Evolutionary conservation across 2,329 filamentous ascomycete genomes (phyloP).

Genomic region (Diplodia seriata): DNA sequence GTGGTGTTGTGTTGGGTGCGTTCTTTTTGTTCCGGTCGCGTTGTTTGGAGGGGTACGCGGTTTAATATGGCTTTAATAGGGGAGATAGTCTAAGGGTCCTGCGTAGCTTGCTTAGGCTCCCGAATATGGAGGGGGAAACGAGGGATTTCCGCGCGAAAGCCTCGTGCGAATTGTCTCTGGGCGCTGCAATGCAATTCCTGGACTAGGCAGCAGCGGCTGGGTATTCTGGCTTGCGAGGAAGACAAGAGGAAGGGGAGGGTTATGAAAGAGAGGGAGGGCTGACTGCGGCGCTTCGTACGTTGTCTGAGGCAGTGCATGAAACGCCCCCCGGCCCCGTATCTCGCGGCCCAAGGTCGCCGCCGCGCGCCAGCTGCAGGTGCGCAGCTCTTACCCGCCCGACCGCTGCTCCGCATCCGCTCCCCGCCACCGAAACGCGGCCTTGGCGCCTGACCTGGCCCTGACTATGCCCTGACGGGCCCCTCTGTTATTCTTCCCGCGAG

Average conservation of each 20-base stretch:
- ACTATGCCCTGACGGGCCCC: too few relatives aligned
- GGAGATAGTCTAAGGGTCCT: background rate
- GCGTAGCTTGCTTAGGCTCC: background rate
- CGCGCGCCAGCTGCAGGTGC: background rate
- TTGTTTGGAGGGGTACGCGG: conserved; percentile 16
- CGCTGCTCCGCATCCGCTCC: conserved; percentile 22
- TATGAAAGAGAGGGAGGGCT: conserved; percentile 4
- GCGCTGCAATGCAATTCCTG: background rate
- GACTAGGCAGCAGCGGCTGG: background rate
- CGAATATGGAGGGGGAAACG: conserved; percentile 1
- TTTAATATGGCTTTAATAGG: background rate
- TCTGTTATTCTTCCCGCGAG: background rate
- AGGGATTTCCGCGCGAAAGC: conserved; percentile 10
- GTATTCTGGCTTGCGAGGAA: background rate
- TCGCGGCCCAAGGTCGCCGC: conserved; percentile 3
- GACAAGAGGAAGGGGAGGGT: background rate
- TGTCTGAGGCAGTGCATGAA: conserved; percentile 4
- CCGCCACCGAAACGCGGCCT: conserved; percentile 22
- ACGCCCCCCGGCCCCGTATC: conserved; percentile 3
- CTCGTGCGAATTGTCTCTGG: background rate
- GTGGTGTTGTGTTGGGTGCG: background rate
- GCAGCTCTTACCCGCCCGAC: conserved; percentile 5
- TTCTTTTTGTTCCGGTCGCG: background rate
- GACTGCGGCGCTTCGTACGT: conserved; percentile 6
- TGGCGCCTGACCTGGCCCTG: conserved; percentile 19